These are phyloP conservation scores for Zhuliangozyma blackwelliae DNA, from an alignment of 1,139 yeast species.

Conservation along the genomic window DNA sequence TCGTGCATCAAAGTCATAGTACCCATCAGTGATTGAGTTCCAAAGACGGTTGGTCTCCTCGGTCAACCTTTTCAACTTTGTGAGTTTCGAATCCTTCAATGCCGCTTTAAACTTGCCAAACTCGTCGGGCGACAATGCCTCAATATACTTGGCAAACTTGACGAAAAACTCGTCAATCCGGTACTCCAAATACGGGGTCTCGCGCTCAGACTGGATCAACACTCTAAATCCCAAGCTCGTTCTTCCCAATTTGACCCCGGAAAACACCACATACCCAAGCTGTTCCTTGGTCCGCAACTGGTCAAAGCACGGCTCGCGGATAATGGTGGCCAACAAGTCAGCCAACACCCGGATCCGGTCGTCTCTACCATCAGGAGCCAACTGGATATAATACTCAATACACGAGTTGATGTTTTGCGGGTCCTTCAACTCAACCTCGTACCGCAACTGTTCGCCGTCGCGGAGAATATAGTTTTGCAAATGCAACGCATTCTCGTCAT, in stretches of 20 bases:
- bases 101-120: slow-evolving; percentile 68
- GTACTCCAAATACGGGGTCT: slow-evolving; percentile 68
- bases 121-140: slow-evolving; percentile 44
- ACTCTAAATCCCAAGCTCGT: slow-evolving; percentile 75
- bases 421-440: slow-evolving; percentile 55
- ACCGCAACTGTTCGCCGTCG: slow-evolving; percentile 40
- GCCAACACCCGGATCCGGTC: slow-evolving; percentile 40
- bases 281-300: slow-evolving; percentile 91
- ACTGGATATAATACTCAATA: slow-evolving; percentile 71
- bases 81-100: slow-evolving; percentile 58
- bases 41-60: slow-evolving; percentile 73
- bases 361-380: slow-evolving; percentile 45
- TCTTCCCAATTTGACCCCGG: slow-evolving; percentile 64
- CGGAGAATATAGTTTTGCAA: slow-evolving; percentile 40
- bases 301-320: slow-evolving; percentile 85
- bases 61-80: slow-evolving; percentile 68
- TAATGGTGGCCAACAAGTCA: slow-evolving; percentile 66
- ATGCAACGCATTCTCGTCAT: slow-evolving; percentile 21
- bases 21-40: slow-evolving; percentile 68
- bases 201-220: slow-evolving; percentile 81
- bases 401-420: slow-evolving; percentile 77
- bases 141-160: slow-evolving; percentile 32
- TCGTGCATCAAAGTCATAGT: slow-evolving; percentile 64
- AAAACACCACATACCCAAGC: slow-evolving; percentile 77
- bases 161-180: slow-evolving; percentile 68